Conservation (phyloP, 352 stramenopile species). For the Aphanomyces stellatus region DNA sequence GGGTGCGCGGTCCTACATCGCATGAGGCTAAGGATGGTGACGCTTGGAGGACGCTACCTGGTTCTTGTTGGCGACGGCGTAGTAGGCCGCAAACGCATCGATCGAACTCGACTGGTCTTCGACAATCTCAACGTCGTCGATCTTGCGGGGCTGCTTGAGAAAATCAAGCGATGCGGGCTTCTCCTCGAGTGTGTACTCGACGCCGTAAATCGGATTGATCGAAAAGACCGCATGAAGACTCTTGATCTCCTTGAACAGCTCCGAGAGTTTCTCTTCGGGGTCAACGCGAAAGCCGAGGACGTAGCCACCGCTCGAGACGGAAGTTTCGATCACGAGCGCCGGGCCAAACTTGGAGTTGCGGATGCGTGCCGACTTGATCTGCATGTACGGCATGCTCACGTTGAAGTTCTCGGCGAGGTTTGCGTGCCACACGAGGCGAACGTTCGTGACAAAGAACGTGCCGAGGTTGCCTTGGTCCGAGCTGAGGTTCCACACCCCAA, state of each 20-base stretch:
- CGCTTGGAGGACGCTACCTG: constrained; percentile 14
- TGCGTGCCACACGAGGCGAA: constrained; percentile 89
- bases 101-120: constrained; percentile 76
- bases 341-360: constrained; percentile 86
- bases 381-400: constrained; percentile 91
- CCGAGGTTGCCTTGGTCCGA: constrained; percentile 90
- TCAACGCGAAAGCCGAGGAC: constrained; percentile 89
- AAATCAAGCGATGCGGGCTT: constrained; percentile 49
- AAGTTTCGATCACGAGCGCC: constrained; percentile 87
- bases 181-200: constrained; percentile 79
- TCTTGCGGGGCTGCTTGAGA: constrained; percentile 58
- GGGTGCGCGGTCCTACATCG: constrained; percentile 36
- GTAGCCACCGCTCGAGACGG: constrained; percentile 67
- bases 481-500: constrained; percentile 88
- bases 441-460: constrained; percentile 90
- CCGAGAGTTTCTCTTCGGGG: constrained; percentile 69
- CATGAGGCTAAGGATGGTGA: not conserved
- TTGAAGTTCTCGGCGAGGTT: constrained; percentile 93
- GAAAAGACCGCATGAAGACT: constrained; percentile 78
- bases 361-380: constrained; percentile 82
- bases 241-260: constrained; percentile 81
- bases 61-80: constrained; percentile 78
- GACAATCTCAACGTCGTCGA: constrained; percentile 87
- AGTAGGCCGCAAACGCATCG: constrained; percentile 86
- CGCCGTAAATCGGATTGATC: constrained; percentile 83